A percentile compares a stretch with the other conserved stretches of the same genome.
Conservation (phyloP, 306 rosid genomes). For the Begonia fuchsioides region DNA sequence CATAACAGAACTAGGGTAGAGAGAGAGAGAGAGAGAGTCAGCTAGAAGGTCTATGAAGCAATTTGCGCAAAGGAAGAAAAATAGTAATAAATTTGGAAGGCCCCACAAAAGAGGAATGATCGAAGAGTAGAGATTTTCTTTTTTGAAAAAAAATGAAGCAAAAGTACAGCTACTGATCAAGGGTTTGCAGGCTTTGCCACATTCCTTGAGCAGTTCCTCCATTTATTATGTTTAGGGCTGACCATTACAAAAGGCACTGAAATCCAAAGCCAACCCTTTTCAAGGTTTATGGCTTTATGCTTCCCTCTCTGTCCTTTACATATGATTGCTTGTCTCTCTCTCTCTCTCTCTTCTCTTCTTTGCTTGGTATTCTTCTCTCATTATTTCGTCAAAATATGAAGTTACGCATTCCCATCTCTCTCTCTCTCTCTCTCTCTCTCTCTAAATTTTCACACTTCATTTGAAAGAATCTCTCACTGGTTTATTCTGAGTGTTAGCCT, state of each 20-base stretch:
- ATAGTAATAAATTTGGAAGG: neutral
- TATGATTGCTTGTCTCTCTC: no score
- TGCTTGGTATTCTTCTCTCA: no score
- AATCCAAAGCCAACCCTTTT: neutral
- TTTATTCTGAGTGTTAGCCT: no score
- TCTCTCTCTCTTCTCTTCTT: neutral
- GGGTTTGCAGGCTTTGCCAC: conserved; percentile 1
- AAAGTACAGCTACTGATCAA: neutral
- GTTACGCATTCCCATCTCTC: no score
- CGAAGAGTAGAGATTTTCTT: neutral
- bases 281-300: neutral
- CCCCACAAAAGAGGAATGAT: conserved; percentile 1
- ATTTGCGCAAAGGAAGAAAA: neutral
- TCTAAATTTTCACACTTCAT: neutral
- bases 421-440: neutral
- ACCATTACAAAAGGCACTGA: neutral
- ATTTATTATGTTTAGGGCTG: neutral
- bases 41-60: neutral
- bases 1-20: neutral
- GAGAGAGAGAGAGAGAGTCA: neutral
- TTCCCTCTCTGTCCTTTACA: neutral
- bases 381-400: no score
- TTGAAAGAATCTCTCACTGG: no score
- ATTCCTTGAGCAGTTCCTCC: neutral
- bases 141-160: neutral